phyloP scores from a whole-genome alignment of 441 rosid species.

The Isatis lusitanica region DNA sequence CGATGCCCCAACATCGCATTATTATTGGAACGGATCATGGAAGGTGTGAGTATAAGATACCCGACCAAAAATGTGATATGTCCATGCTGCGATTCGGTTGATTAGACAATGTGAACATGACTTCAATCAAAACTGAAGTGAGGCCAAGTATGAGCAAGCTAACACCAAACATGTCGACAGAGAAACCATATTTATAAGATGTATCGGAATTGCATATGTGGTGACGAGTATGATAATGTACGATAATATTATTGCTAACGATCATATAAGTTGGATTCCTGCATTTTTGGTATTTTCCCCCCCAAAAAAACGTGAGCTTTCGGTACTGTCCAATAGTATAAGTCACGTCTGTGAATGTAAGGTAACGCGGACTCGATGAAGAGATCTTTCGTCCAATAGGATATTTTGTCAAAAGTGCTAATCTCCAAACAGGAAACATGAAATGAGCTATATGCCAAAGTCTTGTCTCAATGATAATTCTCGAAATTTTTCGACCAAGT shows the following conservation, averaged over 20 bases:
- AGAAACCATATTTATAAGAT: background rate
- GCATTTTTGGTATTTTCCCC: too few relatives aligned
- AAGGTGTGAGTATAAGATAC: background rate
- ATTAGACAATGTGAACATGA: conserved; percentile 1
- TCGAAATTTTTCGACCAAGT: background rate
- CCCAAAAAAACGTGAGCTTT: too few relatives aligned
- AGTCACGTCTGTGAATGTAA: background rate
- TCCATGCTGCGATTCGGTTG: background rate
- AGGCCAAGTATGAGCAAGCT: background rate
- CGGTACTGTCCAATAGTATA: background rate
- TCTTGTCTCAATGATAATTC: background rate
- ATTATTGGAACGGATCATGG: background rate
- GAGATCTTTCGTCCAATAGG: background rate
- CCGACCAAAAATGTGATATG: conserved; percentile 20
- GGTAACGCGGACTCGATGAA: background rate
- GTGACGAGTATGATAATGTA: too few relatives aligned
- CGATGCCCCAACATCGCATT: background rate
- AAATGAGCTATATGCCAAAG: conserved; percentile 17
- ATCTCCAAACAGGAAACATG: conserved; percentile 24
- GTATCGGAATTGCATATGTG: background rate
- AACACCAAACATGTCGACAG: background rate
- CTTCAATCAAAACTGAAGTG: background rate
- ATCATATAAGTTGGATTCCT: too few relatives aligned
- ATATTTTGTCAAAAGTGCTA: background rate
- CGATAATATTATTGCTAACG: too few relatives aligned